These are phyloP conservation scores for Scedosporium aurantiacum DNA, from an alignment of 2,329 filamentous ascomycete species.

Conservation along the genomic window DNA sequence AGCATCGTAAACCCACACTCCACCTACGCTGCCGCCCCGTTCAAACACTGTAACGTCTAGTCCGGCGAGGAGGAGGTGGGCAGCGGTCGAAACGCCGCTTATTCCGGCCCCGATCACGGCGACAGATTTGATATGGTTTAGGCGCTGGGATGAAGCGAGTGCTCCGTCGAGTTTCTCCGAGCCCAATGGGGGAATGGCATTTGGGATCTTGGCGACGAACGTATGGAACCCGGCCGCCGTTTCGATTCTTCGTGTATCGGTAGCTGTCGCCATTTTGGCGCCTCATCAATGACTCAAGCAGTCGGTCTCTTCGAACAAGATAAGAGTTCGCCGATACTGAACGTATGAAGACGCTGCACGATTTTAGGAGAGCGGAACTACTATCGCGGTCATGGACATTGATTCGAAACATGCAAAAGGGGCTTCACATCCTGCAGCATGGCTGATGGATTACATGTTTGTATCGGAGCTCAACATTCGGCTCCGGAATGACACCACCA, in stretches of 20 bases:
- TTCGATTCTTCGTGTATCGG: neutral
- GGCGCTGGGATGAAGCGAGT: neutral
- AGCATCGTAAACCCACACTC: constrained; percentile 27
- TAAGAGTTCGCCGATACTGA: too few species aligned
- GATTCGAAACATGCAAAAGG: neutral
- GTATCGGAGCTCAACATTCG: constrained; percentile 4
- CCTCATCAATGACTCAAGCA: neutral
- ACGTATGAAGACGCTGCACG: neutral
- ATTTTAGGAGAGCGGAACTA: neutral
- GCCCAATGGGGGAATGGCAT: neutral
- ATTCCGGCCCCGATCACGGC: constrained; percentile 30
- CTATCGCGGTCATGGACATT: neutral
- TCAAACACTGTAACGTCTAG: constrained; percentile 27
- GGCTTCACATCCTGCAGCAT: neutral
- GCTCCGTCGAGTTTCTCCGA: neutral
- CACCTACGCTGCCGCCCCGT: constrained; percentile 20
- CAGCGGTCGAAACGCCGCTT: constrained; percentile 26
- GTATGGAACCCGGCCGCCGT: neutral
- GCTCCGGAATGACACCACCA: constrained; percentile 2
- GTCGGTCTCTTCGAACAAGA: neutral
- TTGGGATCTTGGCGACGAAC: neutral
- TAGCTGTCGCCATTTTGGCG: neutral
- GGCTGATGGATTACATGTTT: neutral
- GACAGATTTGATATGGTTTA: constrained; percentile 13
- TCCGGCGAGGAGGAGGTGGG: constrained; percentile 23